Conservation (phyloP, 2,329 filamentous ascomycete genomes). For the Nemania abortiva region DNA sequence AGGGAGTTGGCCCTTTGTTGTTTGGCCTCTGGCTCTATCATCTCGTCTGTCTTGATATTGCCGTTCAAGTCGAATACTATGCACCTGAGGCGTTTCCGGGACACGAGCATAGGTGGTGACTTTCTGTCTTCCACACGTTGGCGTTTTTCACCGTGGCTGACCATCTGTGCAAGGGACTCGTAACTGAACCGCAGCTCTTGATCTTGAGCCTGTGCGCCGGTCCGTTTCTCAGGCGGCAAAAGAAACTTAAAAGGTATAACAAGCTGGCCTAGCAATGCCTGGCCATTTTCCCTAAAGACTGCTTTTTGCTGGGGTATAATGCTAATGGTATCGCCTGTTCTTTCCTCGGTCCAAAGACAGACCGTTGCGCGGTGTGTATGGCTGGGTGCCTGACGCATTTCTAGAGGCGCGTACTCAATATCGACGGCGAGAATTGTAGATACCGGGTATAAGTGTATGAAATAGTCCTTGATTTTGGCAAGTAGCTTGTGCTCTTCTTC, state of each 20-base stretch:
- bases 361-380: background rate
- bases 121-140: background rate
- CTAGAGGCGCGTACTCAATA: background rate
- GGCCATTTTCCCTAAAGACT: background rate
- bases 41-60: too few species aligned
- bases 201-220: background rate
- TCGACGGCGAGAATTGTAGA: background rate
- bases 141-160: background rate
- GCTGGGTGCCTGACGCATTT: background rate
- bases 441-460: background rate
- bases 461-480: background rate
- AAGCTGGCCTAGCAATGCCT: background rate
- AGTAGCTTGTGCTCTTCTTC: background rate
- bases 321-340: too few species aligned
- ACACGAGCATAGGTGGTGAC: conserved; percentile 1
- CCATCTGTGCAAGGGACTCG: background rate
- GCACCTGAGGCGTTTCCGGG: too few species aligned
- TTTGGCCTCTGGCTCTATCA: too few species aligned
- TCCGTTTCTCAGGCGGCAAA: background rate
- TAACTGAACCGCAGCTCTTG: background rate
- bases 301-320: too few species aligned
- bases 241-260: conserved; percentile 7
- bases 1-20: too few species aligned
- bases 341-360: background rate
- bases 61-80: too few species aligned